Evolutionary conservation across 257 asterid species (phyloP).

Genomic region (Solanum chaucha): DNA sequence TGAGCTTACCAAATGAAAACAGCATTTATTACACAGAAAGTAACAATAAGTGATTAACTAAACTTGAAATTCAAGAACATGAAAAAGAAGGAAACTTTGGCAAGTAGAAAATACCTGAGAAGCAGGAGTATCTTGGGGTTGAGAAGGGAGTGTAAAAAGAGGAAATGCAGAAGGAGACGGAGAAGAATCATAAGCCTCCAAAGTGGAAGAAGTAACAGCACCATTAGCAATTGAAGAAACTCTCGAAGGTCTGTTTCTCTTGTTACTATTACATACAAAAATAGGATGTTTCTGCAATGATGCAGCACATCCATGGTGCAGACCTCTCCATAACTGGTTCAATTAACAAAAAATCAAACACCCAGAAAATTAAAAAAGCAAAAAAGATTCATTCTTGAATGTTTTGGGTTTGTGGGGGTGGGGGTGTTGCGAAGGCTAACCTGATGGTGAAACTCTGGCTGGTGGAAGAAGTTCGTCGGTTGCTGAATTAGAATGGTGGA

Average conservation of each 20-base stretch:
- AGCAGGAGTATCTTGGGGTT: conserved; percentile 46
- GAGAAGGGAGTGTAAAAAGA: conserved; percentile 36
- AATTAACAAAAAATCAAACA: conserved; percentile 3
- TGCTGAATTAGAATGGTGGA: conserved; percentile 3
- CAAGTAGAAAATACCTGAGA: conserved; percentile 37
- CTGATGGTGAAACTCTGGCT: background rate
- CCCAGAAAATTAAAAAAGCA: background rate
- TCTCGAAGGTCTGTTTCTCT: conserved; percentile 12
- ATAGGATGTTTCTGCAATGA: conserved; percentile 12
- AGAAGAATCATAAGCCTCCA: conserved; percentile 9
- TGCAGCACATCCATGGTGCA: conserved; percentile 1
- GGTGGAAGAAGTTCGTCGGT: background rate
- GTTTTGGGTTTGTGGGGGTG: background rate
- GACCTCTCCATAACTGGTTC: conserved; percentile 17
- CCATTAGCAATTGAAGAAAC: conserved; percentile 21
- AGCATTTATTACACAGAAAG: background rate
- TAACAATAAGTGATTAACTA: background rate
- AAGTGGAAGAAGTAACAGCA: conserved; percentile 10
- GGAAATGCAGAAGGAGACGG: conserved; percentile 42
- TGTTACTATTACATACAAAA: conserved; percentile 11
- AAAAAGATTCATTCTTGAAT: background rate
- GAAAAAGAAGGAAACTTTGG: background rate
- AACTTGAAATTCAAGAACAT: background rate
- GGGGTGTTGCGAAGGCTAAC: background rate
- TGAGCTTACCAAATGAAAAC: background rate